Evolutionary conservation across 1,139 yeast genomes (phyloP).

Genomic region (Pichia sp.): DNA sequence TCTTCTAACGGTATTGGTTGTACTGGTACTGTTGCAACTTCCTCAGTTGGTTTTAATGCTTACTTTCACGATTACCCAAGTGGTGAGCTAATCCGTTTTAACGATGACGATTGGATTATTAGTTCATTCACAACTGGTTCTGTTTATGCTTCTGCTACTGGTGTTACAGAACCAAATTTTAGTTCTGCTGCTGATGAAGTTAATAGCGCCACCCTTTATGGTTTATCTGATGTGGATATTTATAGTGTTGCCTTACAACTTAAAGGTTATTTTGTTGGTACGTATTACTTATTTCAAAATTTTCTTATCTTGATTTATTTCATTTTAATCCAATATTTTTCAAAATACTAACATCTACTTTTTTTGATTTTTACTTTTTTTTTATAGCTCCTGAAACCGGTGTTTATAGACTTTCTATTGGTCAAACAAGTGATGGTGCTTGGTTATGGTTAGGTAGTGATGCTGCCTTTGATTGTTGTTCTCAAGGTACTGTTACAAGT

Average conservation of each 20-base stretch:
- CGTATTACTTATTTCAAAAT: neutral
- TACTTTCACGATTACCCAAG: conserved; percentile 8
- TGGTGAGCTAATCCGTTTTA: neutral
- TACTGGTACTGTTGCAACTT: neutral
- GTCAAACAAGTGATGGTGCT: conserved; percentile 24
- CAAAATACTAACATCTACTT: neutral
- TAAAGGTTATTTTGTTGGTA: conserved; percentile 11
- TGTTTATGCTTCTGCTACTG: conserved; percentile 2
- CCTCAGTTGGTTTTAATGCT: conserved; percentile 4
- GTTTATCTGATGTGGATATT: conserved; percentile 4
- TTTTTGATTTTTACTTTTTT: neutral
- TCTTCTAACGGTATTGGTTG: neutral
- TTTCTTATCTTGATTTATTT: neutral
- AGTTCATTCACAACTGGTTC: conserved; percentile 1
- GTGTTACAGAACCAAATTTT: conserved; percentile 12
- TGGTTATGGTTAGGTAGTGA: conserved; percentile 22
- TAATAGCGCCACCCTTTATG: conserved; percentile 2
- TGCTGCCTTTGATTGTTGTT: conserved; percentile 28
- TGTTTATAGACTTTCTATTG: conserved; percentile 7
- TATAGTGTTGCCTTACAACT: conserved; percentile 8
- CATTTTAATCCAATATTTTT: neutral
- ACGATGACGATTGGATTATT: conserved; percentile 6
- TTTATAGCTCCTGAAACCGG: conserved; percentile 21
- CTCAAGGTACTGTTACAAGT: neutral
- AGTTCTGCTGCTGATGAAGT: neutral